phyloP scores from a whole-genome alignment of 768 basidiomycete genomes.

The Auriscalpium vulgare region DNA sequence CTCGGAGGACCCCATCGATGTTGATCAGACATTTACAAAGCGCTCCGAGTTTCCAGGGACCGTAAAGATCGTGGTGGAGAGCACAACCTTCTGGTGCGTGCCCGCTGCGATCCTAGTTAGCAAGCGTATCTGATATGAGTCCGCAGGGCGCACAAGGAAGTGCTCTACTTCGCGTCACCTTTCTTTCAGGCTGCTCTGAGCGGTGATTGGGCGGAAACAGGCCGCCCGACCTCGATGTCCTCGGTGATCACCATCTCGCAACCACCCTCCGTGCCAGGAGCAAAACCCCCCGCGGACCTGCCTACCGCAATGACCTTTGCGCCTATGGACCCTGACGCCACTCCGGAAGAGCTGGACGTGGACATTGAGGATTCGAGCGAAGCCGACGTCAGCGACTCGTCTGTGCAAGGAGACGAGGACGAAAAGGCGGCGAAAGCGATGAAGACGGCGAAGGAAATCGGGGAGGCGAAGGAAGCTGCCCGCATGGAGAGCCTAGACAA shows the following conservation, averaged over 20 bases:
- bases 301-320: slow-evolving; percentile 53
- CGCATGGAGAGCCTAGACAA: slow-evolving; percentile 48
- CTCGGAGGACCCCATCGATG: slow-evolving; percentile 59
- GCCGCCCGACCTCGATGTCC: slow-evolving; percentile 68
- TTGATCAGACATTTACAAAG: slow-evolving; percentile 73
- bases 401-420: slow-evolving; percentile 4
- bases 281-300: slow-evolving; percentile 31
- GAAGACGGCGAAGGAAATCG: slow-evolving; percentile 33
- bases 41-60: slow-evolving; percentile 67
- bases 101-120: not conserved
- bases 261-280: slow-evolving; percentile 51
- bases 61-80: slow-evolving; percentile 86
- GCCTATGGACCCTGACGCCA: slow-evolving; percentile 43
- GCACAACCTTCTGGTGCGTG: slow-evolving; percentile 83
- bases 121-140: slow-evolving; percentile 1
- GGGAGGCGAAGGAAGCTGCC: slow-evolving; percentile 6
- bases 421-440: not conserved
- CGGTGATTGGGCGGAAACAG: slow-evolving; percentile 89
- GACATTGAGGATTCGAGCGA: slow-evolving; percentile 24
- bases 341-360: slow-evolving; percentile 35
- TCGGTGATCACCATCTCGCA: slow-evolving; percentile 82
- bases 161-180: slow-evolving; percentile 87
- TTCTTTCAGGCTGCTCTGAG: slow-evolving; percentile 90
- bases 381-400: slow-evolving; percentile 19
- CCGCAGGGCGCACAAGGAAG: slow-evolving; percentile 82